phyloP scores from a whole-genome alignment of 2,329 filamentous ascomycete species.

The Stagonosporopsis rhizophila region DNA sequence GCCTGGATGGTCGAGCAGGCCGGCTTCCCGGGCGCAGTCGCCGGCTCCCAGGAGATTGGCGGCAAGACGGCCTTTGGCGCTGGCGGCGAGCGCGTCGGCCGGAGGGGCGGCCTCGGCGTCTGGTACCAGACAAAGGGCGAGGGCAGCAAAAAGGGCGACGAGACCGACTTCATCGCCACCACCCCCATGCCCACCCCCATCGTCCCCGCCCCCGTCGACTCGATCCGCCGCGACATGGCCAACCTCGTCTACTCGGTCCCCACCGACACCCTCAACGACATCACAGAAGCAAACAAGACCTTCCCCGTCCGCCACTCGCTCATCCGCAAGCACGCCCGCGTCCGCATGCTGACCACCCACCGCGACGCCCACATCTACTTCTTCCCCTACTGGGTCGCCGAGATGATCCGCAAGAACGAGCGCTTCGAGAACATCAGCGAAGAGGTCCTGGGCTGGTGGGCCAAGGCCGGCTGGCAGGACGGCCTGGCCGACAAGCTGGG shows the following conservation, averaged over 20 bases:
- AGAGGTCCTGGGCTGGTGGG: conserved; percentile 94
- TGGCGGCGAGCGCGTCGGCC: conserved; percentile 63
- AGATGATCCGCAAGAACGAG: conserved; percentile 80
- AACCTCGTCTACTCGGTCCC: conserved; percentile 86
- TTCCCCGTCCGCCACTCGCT: conserved; percentile 79
- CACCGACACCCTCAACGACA: conserved; percentile 86
- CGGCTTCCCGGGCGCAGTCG: conserved; percentile 68
- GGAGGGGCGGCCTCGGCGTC: conserved; percentile 82
- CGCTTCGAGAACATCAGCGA: conserved; percentile 87
- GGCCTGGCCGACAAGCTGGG: conserved; percentile 80
- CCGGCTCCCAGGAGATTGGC: conserved; percentile 52
- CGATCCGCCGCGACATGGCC: conserved; percentile 72
- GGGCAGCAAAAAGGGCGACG: conserved; percentile 82
- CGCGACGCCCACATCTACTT: conserved; percentile 95
- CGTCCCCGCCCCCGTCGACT: conserved; percentile 67
- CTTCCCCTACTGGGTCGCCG: conserved; percentile 88
- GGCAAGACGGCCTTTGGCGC: conserved; percentile 56
- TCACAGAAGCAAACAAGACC: conserved; percentile 75
- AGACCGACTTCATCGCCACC: conserved; percentile 89
- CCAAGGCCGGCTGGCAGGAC: conserved; percentile 89
- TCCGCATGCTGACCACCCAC: conserved; percentile 83
- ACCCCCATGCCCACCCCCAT: conserved; percentile 68
- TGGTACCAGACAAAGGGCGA: conserved; percentile 89
- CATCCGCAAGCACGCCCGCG: conserved; percentile 73
- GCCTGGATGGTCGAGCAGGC: conserved; percentile 89